A percentile compares a stretch with the other conserved stretches of the same genome.
These are phyloP conservation scores for Vigna nakashimae DNA, from an alignment of 306 rosid genomes.

Conservation along the genomic window DNA sequence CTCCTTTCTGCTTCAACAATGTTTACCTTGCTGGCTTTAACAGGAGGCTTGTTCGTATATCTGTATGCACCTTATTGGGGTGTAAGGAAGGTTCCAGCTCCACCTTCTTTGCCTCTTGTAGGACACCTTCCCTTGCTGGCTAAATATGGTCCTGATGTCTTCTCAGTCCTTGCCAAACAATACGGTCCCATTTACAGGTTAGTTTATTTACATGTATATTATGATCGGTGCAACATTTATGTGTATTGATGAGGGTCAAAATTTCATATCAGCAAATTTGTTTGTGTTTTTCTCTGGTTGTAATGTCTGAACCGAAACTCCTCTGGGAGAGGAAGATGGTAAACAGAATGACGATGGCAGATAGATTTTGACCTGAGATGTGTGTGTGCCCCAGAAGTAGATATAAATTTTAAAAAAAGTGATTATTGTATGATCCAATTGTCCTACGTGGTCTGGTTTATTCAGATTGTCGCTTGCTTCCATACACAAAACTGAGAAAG, in stretches of 20 bases:
- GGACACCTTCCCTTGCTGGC: constrained; percentile 96
- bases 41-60: constrained; percentile 61
- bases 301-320: no score
- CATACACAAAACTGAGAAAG: neutral
- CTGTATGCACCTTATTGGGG: constrained; percentile 81
- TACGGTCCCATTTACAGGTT: constrained; percentile 98
- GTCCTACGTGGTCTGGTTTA: constrained; percentile 1
- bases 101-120: constrained; percentile 72
- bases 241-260: no score
- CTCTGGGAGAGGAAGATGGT: no score
- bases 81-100: constrained; percentile 88
- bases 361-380: constrained; percentile 14
- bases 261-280: no score
- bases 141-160: constrained; percentile 83
- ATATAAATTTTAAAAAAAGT: neutral
- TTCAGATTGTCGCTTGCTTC: constrained; percentile 7
- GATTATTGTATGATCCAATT: neutral
- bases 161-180: constrained; percentile 85
- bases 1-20: constrained; percentile 43
- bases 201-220: neutral
- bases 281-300: no score
- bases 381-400: neutral
- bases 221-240: neutral
- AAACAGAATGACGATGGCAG: neutral
- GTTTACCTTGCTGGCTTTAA: constrained; percentile 52